A percentile compares a stretch with the other conserved stretches of the same genome.
Evolutionary conservation across 2,329 filamentous ascomycete genomes (phyloP).

Genomic region (Knoxdaviesia capensis): DNA sequence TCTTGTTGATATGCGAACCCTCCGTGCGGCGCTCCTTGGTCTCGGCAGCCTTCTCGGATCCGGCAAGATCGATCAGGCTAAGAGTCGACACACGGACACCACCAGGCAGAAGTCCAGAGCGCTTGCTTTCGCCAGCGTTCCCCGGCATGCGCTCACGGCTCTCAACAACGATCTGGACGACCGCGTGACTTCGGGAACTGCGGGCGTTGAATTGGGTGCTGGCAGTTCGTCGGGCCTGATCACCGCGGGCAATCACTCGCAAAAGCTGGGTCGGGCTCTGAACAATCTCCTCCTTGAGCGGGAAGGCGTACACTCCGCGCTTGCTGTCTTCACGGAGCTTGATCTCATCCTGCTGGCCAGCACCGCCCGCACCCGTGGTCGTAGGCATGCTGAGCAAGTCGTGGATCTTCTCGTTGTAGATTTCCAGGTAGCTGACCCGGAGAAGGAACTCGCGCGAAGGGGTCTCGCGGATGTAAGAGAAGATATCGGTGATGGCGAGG

Average conservation of each 20-base stretch:
- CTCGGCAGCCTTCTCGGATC: constrained; percentile 89
- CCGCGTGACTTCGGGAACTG: constrained; percentile 92
- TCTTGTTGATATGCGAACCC: constrained; percentile 97
- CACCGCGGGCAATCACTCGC: constrained; percentile 83
- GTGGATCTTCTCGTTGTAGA: constrained; percentile 96
- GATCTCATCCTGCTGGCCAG: constrained; percentile 64
- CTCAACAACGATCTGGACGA: constrained; percentile 96
- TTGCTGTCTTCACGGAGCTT: constrained; percentile 94
- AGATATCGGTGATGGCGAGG: constrained; percentile 93
- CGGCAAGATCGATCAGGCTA: constrained; percentile 88
- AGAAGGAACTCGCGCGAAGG: constrained; percentile 85
- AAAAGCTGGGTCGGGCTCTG: constrained; percentile 92
- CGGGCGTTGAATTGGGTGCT: constrained; percentile 95
- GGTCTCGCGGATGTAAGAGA: constrained; percentile 95
- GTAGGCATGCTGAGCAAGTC: constrained; percentile 68
- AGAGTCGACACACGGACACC: constrained; percentile 90
- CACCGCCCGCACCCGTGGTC: constrained; percentile 30
- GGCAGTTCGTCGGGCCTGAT: constrained; percentile 72
- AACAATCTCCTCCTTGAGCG: constrained; percentile 94
- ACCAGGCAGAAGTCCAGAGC: constrained; percentile 54
- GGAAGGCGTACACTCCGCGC: constrained; percentile 86
- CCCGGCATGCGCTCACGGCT: constrained; percentile 68
- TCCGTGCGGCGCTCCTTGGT: constrained; percentile 86
- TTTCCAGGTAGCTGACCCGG: constrained; percentile 93
- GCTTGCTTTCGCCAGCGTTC: constrained; percentile 35